Evolutionary conservation across 108 stramenopile species (phyloP).

Genomic region (Schizochytrium sp.): DNA sequence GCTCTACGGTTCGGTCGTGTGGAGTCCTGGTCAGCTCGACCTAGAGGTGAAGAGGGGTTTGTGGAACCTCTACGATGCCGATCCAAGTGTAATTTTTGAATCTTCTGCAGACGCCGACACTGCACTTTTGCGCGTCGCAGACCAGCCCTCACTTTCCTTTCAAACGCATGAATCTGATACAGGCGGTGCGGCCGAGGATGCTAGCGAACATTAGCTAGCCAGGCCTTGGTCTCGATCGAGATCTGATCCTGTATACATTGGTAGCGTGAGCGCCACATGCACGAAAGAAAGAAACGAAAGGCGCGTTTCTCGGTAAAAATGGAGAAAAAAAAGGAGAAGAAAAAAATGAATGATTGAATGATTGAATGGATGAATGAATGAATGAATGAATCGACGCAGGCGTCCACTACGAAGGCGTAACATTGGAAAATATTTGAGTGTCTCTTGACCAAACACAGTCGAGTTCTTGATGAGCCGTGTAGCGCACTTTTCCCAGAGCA

Average conservation of each 20-base stretch:
- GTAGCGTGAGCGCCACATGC: too few relatives aligned
- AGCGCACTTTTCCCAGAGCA: too few relatives aligned
- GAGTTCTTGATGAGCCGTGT: too few relatives aligned
- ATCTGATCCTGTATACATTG: background rate
- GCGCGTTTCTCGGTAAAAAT: too few relatives aligned
- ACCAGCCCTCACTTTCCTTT: background rate
- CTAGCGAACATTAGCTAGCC: background rate
- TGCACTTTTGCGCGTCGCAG: background rate
- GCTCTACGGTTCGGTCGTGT: background rate
- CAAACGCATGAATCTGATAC: background rate
- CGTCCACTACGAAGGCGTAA: too few relatives aligned
- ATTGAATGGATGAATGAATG: too few relatives aligned
- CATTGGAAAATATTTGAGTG: too few relatives aligned
- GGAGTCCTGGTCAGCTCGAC: constrained; percentile 8
- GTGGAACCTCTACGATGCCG: background rate
- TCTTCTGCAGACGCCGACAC: background rate
- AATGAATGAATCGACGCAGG: too few relatives aligned
- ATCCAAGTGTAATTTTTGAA: background rate
- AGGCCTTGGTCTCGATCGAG: background rate
- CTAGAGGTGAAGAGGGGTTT: background rate
- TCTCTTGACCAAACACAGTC: too few relatives aligned
- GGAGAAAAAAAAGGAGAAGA: too few relatives aligned
- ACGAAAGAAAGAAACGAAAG: too few relatives aligned
- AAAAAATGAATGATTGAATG: too few relatives aligned
- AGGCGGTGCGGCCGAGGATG: background rate